A percentile compares a stretch with the other conserved stretches of the same genome.
These are phyloP conservation scores for Thraustotheca clavata DNA, from an alignment of 352 stramenopile species.

Conservation along the genomic window DNA sequence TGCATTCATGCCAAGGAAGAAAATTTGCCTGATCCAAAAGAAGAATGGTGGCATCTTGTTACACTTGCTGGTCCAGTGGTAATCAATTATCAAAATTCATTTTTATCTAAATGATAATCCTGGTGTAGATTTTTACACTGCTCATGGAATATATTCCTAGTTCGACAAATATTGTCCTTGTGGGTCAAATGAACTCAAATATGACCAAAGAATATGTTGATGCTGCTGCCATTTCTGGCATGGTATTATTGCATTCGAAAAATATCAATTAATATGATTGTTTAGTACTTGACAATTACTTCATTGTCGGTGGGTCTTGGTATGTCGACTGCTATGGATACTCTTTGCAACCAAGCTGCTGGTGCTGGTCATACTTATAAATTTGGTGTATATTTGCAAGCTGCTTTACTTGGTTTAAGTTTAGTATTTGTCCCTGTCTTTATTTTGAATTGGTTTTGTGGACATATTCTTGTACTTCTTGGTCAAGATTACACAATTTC, in stretches of 20 bases:
- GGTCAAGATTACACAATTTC: slow-evolving; percentile 47
- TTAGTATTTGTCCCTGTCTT: slow-evolving; percentile 43
- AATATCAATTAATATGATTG: background rate
- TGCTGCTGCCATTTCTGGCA: slow-evolving; percentile 51
- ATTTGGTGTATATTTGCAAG: slow-evolving; percentile 77
- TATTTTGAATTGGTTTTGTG: slow-evolving; percentile 50
- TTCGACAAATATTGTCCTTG: slow-evolving; percentile 45
- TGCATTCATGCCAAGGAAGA: background rate
- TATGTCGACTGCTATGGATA: slow-evolving; percentile 44
- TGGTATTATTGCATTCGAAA: slow-evolving; percentile 29
- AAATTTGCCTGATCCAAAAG: background rate
- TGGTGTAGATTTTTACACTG: slow-evolving; percentile 17
- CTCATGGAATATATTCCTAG: slow-evolving; percentile 52
- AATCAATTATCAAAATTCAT: too few species aligned
- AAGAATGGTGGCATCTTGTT: slow-evolving; percentile 3
- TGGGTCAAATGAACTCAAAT: slow-evolving; percentile 51
- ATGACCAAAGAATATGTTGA: slow-evolving; percentile 50
- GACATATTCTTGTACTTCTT: slow-evolving; percentile 35
- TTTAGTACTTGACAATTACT: slow-evolving; percentile 61
- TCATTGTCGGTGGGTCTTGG: slow-evolving; percentile 48
- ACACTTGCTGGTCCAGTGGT: background rate
- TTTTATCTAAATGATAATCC: too few species aligned
- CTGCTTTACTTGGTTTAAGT: slow-evolving; percentile 44
- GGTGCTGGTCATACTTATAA: slow-evolving; percentile 46
- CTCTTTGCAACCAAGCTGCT: slow-evolving; percentile 47